Evolutionary conservation across 306 rosid species (phyloP).

Genomic region (Cajanus cajan): DNA sequence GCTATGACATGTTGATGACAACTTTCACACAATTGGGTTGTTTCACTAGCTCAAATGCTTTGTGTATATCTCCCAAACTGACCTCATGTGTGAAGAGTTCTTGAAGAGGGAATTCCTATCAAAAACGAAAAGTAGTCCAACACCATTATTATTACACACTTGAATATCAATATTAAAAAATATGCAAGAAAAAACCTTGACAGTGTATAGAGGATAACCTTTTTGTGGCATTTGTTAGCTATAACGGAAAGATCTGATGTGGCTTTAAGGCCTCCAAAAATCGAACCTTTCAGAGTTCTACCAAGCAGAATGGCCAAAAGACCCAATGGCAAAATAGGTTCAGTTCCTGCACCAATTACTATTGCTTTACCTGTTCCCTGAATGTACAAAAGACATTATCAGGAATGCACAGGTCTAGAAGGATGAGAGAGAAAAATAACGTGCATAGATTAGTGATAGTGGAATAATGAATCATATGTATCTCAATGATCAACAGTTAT

Average conservation of each 20-base stretch:
- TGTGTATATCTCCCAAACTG: conserved; percentile 31
- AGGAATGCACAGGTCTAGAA: not conserved
- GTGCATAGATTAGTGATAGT: not conserved
- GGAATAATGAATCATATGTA: not conserved
- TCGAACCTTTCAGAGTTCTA: conserved; percentile 45
- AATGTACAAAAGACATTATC: not conserved
- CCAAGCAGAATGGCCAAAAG: conserved; percentile 32
- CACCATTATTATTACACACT: not conserved
- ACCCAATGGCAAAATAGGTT: conserved; percentile 5
- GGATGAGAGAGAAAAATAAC: not conserved
- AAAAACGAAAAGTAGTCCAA: not conserved
- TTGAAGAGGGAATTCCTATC: conserved; percentile 50
- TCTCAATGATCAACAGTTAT: not conserved
- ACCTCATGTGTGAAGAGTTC: conserved; percentile 48
- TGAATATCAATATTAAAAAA: not conserved
- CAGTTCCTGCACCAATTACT: conserved; percentile 23
- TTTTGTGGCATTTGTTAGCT: conserved; percentile 33
- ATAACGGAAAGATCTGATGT: conserved; percentile 43
- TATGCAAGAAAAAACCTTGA: not conserved
- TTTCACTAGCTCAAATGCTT: conserved; percentile 38
- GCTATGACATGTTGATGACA: conserved; percentile 41
- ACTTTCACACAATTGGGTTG: conserved; percentile 48
- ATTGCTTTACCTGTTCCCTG: conserved; percentile 49
- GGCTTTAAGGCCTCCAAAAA: conserved; percentile 47
- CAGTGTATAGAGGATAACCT: conserved; percentile 29